Percentiles rank a stretch among this genome's conserved stretches.
phyloP scores from a whole-genome alignment of 768 basidiomycete species.

The Trametes maxima region DNA sequence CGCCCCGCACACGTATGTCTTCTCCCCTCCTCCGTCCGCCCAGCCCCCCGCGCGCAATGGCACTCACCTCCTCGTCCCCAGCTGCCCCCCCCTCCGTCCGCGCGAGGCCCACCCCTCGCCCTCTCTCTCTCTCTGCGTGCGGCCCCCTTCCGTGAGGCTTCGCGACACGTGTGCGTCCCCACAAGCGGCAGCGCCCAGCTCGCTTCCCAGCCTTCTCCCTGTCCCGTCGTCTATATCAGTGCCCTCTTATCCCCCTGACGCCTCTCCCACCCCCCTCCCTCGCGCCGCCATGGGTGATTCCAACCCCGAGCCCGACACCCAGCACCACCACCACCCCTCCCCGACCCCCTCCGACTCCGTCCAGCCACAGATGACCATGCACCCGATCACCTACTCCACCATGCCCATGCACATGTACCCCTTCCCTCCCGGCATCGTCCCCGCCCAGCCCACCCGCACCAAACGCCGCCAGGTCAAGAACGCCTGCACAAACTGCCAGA shows the following conservation, averaged over 20 bases:
- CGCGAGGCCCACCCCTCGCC: conserved; percentile 2
- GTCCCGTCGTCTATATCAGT: conserved; percentile 22
- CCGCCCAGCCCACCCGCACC: conserved; percentile 56
- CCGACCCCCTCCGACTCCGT: conserved; percentile 33
- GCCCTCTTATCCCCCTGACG: conserved; percentile 34
- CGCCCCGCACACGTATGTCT: conserved; percentile 10
- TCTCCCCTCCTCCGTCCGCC: background rate
- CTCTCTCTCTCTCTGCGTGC: too few species aligned
- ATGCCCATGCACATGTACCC: conserved; percentile 75
- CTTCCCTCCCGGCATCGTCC: conserved; percentile 51
- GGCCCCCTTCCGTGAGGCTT: conserved; percentile 16
- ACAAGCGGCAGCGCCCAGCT: conserved; percentile 15
- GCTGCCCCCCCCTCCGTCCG: conserved; percentile 3
- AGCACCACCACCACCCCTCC: conserved; percentile 20
- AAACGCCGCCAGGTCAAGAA: conserved; percentile 92
- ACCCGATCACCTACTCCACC: conserved; percentile 52
- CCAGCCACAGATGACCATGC: conserved; percentile 54
- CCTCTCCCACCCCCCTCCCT: conserved; percentile 37
- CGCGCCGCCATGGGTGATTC: conserved; percentile 43
- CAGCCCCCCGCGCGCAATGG: background rate
- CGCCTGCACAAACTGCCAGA: conserved; percentile 89
- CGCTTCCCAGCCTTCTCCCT: conserved; percentile 19
- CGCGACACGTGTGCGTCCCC: conserved; percentile 24
- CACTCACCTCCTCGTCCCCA: conserved; percentile 9
- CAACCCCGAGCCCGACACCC: conserved; percentile 45